Evolutionary conservation across 75 land plant genomes (phyloP).

Genomic region (Selaginella tamariscina): DNA sequence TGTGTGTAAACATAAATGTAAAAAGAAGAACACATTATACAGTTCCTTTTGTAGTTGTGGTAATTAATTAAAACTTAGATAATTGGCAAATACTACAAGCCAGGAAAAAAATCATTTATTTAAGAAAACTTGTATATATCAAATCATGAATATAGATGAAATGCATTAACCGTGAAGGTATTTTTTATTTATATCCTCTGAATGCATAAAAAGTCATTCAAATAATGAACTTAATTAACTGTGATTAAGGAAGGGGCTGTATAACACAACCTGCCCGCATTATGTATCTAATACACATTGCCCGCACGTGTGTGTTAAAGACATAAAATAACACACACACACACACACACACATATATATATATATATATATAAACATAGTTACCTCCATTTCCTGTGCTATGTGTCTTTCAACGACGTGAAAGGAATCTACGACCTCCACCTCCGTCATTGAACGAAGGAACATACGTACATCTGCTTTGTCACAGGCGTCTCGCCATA

Average conservation of each 20-base stretch:
- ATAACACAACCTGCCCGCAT: not conserved
- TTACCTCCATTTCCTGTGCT: not conserved
- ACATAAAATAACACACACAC: not conserved
- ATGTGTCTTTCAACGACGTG: not conserved
- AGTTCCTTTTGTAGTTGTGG: too few relatives aligned
- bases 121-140: too few relatives aligned
- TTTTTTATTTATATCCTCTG: too few relatives aligned
- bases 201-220: not conserved
- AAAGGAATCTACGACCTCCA: constrained; percentile 2
- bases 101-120: too few relatives aligned
- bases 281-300: not conserved
- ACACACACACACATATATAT: too few relatives aligned
- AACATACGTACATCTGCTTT: not conserved
- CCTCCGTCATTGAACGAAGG: constrained; percentile 5
- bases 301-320: not conserved
- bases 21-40: too few relatives aligned
- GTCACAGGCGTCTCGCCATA: not conserved
- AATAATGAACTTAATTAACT: not conserved
- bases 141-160: too few relatives aligned
- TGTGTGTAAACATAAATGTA: too few relatives aligned
- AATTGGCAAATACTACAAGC: too few relatives aligned
- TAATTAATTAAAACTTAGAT: too few relatives aligned
- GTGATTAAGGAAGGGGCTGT: not conserved
- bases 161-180: too few relatives aligned
- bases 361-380: too few relatives aligned